Evolutionary conservation across 2,329 filamentous ascomycete species (phyloP).

Genomic region (Penicillium sp.): DNA sequence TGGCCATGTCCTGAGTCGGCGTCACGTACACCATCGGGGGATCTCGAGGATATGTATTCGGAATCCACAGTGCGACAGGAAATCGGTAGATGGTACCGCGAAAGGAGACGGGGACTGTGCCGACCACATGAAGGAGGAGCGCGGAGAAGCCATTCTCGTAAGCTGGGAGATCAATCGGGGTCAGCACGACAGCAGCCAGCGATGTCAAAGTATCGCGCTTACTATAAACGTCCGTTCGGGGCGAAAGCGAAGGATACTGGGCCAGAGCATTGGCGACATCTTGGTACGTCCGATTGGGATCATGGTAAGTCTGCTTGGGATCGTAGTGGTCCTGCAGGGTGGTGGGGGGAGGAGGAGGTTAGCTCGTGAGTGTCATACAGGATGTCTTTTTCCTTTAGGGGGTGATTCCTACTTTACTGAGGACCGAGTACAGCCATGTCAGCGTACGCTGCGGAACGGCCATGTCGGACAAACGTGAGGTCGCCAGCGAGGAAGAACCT

Average conservation of each 20-base stretch:
- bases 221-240: slow-evolving; percentile 95
- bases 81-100: slow-evolving; percentile 85
- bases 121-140: slow-evolving; percentile 76
- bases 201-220: slow-evolving; percentile 27
- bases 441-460: slow-evolving; percentile 82
- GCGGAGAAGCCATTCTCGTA: slow-evolving; percentile 84
- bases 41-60: slow-evolving; percentile 80
- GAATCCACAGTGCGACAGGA: slow-evolving; percentile 87
- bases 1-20: slow-evolving; percentile 79
- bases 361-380: slow-evolving; percentile 1
- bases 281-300: slow-evolving; percentile 87
- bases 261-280: slow-evolving; percentile 80
- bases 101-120: slow-evolving; percentile 87
- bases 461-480: slow-evolving; percentile 12
- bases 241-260: slow-evolving; percentile 70
- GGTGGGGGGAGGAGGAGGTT: neutral
- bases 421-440: slow-evolving; percentile 90
- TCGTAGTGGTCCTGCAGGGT: slow-evolving; percentile 32
- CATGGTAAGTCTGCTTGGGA: slow-evolving; percentile 72
- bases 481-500: neutral
- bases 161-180: slow-evolving; percentile 49
- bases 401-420: slow-evolving; percentile 57
- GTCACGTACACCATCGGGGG: slow-evolving; percentile 83
- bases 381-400: no score
- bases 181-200: slow-evolving; percentile 3